phyloP scores from a whole-genome alignment of 352 stramenopile genomes.

The Aphanomyces astaci region DNA sequence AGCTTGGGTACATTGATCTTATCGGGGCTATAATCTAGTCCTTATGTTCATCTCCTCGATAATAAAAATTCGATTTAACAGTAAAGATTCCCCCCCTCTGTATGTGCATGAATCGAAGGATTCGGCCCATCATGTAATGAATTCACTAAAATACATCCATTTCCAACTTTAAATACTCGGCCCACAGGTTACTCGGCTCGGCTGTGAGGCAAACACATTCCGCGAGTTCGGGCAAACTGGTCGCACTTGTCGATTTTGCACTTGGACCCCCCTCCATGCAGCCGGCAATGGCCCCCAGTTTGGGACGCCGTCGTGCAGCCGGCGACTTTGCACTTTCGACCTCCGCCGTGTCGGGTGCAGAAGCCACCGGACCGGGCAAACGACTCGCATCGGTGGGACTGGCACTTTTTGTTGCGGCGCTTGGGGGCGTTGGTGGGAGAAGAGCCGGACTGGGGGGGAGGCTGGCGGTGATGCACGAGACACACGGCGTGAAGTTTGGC shows the following conservation, averaged over 20 bases:
- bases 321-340: constrained; percentile 55
- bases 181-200: no score
- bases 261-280: constrained; percentile 54
- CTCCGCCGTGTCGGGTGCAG: constrained; percentile 39
- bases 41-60: no score
- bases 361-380: constrained; percentile 1
- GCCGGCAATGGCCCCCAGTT: constrained; percentile 48
- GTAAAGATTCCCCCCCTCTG: no score
- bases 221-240: not conserved
- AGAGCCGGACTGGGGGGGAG: not conserved
- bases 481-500: constrained; percentile 16
- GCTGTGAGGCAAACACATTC: constrained; percentile 1
- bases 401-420: constrained; percentile 4
- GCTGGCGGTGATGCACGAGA: constrained; percentile 3
- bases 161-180: not conserved
- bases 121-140: no score
- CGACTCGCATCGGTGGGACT: not conserved
- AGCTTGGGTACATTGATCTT: no score
- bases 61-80: no score
- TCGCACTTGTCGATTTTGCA: not conserved
- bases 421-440: not conserved
- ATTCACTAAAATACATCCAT: no score
- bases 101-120: no score
- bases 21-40: no score
- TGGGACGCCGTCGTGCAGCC: constrained; percentile 66